Evolutionary conservation across 1,284 basidiomycete genomes (phyloP).

Genomic region (Irpex sp.): DNA sequence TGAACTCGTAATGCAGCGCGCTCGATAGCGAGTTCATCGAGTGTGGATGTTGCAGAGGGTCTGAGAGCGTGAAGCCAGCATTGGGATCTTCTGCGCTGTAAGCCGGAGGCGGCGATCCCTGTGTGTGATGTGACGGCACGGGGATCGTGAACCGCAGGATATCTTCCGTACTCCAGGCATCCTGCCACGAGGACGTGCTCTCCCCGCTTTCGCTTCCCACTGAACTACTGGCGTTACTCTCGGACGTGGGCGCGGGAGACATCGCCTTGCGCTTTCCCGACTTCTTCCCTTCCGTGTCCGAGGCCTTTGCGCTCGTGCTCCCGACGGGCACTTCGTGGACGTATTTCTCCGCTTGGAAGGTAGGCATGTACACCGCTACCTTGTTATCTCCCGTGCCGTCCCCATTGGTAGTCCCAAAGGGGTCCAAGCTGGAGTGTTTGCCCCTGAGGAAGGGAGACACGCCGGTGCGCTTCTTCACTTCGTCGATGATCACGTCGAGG

Average conservation of each 20-base stretch:
- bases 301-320: constrained; percentile 1
- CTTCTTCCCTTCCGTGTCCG: constrained; percentile 5
- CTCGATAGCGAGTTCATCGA: not conserved
- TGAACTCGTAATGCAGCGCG: not conserved
- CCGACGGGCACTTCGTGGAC: constrained; percentile 24
- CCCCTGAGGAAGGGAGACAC: constrained; percentile 45
- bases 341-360: constrained; percentile 45
- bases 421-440: constrained; percentile 47
- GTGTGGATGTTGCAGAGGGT: not conserved
- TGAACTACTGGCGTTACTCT: constrained; percentile 11
- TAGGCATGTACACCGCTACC: constrained; percentile 37
- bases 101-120: not conserved
- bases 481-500: constrained; percentile 43
- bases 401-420: constrained; percentile 38
- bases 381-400: constrained; percentile 17
- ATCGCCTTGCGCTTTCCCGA: constrained; percentile 16
- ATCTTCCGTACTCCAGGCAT: not conserved
- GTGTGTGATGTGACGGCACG: not conserved
- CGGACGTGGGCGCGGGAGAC: constrained; percentile 12
- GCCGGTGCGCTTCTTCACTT: constrained; percentile 46
- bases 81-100: constrained; percentile 1
- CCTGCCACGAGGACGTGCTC: not conserved
- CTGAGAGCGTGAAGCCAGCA: constrained; percentile 1
- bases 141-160: not conserved
- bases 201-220: constrained; percentile 3